Conservation (phyloP, 2,329 filamentous ascomycete genomes). For the Elsinoe australis region DNA sequence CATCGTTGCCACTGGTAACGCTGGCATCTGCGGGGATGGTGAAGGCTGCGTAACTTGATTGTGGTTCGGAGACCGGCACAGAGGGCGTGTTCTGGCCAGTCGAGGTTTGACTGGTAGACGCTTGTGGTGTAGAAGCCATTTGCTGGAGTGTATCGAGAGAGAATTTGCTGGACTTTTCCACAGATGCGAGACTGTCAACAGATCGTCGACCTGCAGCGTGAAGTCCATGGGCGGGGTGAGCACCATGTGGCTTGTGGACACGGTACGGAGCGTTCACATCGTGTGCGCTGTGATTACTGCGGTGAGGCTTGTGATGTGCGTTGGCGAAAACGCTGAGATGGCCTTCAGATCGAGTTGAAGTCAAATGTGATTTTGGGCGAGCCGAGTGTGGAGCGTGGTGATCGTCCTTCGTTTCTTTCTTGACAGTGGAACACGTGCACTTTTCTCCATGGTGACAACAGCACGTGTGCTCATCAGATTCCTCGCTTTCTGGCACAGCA, state of each 20-base stretch:
- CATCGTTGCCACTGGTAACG: not conserved
- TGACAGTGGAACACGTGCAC: constrained; percentile 51
- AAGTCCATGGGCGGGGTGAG: constrained; percentile 43
- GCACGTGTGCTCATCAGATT: constrained; percentile 37
- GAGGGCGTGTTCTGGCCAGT: no score
- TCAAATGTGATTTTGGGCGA: constrained; percentile 48
- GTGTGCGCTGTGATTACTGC: constrained; percentile 57
- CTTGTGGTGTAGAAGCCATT: constrained; percentile 1
- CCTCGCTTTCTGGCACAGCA: constrained; percentile 25
- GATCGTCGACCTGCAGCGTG: constrained; percentile 42
- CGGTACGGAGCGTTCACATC: constrained; percentile 54
- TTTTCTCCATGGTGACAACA: constrained; percentile 53
- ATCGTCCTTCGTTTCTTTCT: constrained; percentile 37
- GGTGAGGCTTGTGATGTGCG: constrained; percentile 58
- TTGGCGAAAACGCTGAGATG: constrained; percentile 55
- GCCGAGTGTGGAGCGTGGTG: constrained; percentile 21
- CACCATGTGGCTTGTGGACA: constrained; percentile 45
- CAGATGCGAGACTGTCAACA: constrained; percentile 43
- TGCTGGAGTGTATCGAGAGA: constrained; percentile 12
- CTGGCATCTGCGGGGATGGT: constrained; percentile 11
- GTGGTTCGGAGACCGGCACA: not conserved
- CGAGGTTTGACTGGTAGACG: not conserved
- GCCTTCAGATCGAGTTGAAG: constrained; percentile 51
- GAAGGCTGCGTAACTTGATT: constrained; percentile 5
- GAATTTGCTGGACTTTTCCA: constrained; percentile 16